These are phyloP conservation scores for Erysimum cheiranthoides DNA, from an alignment of 345 rosid genomes.

Conservation along the genomic window DNA sequence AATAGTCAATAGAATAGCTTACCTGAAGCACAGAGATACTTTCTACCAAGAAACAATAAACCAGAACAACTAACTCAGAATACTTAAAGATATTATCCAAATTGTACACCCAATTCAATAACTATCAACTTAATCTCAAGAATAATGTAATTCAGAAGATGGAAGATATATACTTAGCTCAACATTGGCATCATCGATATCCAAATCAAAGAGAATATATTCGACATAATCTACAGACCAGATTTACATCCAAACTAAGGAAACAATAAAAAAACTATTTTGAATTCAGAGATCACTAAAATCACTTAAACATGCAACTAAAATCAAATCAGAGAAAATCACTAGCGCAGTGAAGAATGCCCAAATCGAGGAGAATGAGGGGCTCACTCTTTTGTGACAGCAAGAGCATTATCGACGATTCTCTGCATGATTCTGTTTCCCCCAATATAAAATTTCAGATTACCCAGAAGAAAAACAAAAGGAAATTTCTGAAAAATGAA, in stretches of 20 bases:
- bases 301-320: slow-evolving; percentile 17
- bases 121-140: background rate
- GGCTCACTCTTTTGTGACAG: slow-evolving; percentile 87
- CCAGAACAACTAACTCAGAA: background rate
- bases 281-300: background rate
- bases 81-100: background rate
- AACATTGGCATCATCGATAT: slow-evolving; percentile 7
- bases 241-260: slow-evolving; percentile 13
- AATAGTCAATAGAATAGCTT: background rate
- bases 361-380: slow-evolving; percentile 28
- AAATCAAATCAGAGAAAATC: slow-evolving; percentile 7
- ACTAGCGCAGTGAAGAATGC: background rate
- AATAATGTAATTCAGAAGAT: background rate
- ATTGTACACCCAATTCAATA: background rate
- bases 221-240: background rate
- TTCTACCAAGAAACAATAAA: background rate
- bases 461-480: background rate
- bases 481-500: background rate
- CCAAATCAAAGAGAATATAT: background rate
- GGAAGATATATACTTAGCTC: background rate
- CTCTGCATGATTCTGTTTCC: slow-evolving; percentile 61
- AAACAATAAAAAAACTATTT: background rate
- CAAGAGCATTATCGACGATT: slow-evolving; percentile 78
- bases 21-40: background rate
- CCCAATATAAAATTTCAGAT: background rate